A percentile compares a stretch with the other conserved stretches of the same genome.
These are phyloP conservation scores for Mucor sp. DNA, from an alignment of 371 early-diverging fungal genomes.

Conservation along the genomic window DNA sequence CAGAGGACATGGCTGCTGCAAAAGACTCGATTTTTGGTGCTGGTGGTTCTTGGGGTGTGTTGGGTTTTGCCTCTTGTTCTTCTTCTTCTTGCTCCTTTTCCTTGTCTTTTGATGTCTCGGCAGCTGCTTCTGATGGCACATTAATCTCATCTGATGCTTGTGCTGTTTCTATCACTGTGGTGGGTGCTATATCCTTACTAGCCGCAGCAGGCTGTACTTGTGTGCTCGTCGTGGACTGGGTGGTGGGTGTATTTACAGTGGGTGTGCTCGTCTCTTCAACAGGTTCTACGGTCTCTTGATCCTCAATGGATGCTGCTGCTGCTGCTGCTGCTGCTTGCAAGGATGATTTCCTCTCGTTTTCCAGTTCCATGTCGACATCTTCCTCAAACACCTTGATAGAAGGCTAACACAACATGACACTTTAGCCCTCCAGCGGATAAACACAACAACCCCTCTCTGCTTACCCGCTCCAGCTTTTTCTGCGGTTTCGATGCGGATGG, in stretches of 20 bases:
- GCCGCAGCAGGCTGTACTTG: not conserved
- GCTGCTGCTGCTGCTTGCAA: not conserved
- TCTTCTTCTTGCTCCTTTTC: not conserved
- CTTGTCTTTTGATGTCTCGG: not conserved
- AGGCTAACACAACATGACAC: slow-evolving; percentile 52
- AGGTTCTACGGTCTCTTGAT: too few relatives aligned
- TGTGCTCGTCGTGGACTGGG: not conserved
- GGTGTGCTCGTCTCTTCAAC: not conserved
- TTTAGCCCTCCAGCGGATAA: too few relatives aligned
- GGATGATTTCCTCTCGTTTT: slow-evolving; percentile 11
- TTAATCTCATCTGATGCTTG: not conserved
- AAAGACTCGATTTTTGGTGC: slow-evolving; percentile 27
- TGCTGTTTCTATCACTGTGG: not conserved
- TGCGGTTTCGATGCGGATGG: slow-evolving; percentile 8
- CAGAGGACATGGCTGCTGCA: slow-evolving; percentile 26
- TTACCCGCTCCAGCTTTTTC: slow-evolving; percentile 38
- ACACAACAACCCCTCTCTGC: too few relatives aligned
- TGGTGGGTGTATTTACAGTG: not conserved
- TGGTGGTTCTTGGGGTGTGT: not conserved
- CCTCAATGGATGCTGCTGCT: not conserved
- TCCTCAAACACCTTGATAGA: slow-evolving; percentile 75
- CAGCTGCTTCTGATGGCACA: not conserved
- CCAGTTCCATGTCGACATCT: slow-evolving; percentile 64
- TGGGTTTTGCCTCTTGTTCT: not conserved
- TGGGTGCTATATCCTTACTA: not conserved